Percentiles rank a stretch among this genome's conserved stretches.
Evolutionary conservation across 148 eudicot genomes (phyloP).

Genomic region (Mesembryanthemum crystallinum): DNA sequence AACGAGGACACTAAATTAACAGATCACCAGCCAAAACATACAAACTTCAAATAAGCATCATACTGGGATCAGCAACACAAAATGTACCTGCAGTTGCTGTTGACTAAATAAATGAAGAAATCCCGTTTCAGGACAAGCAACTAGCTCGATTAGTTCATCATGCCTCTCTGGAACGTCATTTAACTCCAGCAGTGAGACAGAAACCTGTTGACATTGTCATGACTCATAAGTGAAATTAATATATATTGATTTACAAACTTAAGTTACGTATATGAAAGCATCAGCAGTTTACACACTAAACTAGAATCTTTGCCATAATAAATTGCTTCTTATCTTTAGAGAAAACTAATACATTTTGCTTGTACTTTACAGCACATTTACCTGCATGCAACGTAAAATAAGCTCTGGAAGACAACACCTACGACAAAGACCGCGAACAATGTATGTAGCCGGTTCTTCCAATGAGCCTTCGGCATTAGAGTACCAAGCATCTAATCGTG

Average conservation of each 20-base stretch:
- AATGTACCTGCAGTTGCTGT: slow-evolving; percentile 76
- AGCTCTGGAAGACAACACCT: slow-evolving; percentile 93
- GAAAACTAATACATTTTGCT: background rate
- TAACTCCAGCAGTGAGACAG: slow-evolving; percentile 72
- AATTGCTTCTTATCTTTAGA: no score
- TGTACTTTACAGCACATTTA: slow-evolving; percentile 20
- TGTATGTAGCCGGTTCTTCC: slow-evolving; percentile 76
- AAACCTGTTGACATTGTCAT: slow-evolving; percentile 50
- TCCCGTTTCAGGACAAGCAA: slow-evolving; percentile 70
- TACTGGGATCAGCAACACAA: background rate
- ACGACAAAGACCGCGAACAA: slow-evolving; percentile 82
- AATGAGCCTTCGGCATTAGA: slow-evolving; percentile 50
- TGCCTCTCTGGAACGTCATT: slow-evolving; percentile 59
- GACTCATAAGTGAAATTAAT: background rate
- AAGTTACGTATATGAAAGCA: background rate
- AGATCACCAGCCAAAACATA: background rate
- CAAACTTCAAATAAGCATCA: background rate
- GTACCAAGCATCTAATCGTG: slow-evolving; percentile 89
- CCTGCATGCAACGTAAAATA: slow-evolving; percentile 92
- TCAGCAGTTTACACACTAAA: background rate
- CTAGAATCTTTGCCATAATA: background rate
- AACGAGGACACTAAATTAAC: background rate
- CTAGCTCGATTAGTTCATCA: slow-evolving; percentile 73
- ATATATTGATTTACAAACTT: background rate
- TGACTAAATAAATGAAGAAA: slow-evolving; percentile 74